phyloP scores from a whole-genome alignment of 1,284 basidiomycete genomes.

The Austroboletus novae-zelandiae region DNA sequence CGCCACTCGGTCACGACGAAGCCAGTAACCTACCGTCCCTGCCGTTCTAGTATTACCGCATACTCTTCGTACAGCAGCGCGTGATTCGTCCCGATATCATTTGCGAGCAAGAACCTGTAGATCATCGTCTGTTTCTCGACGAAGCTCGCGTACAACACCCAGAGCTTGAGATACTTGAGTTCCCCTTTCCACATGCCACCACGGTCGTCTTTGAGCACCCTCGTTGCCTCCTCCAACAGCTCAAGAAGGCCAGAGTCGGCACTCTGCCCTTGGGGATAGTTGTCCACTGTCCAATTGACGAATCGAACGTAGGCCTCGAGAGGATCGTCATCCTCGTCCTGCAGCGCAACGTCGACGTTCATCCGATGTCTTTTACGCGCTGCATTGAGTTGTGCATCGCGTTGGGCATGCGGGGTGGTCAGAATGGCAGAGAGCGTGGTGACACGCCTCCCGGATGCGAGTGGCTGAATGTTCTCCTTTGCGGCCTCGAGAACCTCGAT shows the following conservation, averaged over 20 bases:
- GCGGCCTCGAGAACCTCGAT: conserved; percentile 77
- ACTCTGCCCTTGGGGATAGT: conserved; percentile 63
- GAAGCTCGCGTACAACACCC: conserved; percentile 87
- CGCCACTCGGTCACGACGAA: background rate
- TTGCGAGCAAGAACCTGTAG: conserved; percentile 83
- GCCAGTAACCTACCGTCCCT: conserved; percentile 49
- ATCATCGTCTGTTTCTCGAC: conserved; percentile 75
- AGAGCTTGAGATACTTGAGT: conserved; percentile 86
- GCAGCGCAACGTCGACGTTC: conserved; percentile 52
- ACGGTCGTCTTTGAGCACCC: conserved; percentile 67
- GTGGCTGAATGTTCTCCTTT: conserved; percentile 80
- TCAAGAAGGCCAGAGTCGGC: conserved; percentile 77
- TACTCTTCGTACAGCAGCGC: conserved; percentile 91
- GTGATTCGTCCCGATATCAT: conserved; percentile 84
- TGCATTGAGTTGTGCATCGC: conserved; percentile 62
- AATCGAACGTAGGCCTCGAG: conserved; percentile 61
- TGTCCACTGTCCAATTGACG: conserved; percentile 71
- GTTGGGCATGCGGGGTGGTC: conserved; percentile 68
- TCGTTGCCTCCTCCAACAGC: conserved; percentile 78
- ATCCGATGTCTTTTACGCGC: conserved; percentile 57
- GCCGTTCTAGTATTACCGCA: conserved; percentile 76
- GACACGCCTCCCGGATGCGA: conserved; percentile 69
- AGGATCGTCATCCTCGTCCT: conserved; percentile 53
- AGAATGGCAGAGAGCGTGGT: conserved; percentile 70
- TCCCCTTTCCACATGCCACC: conserved; percentile 68